Evolutionary conservation across 108 stramenopile genomes (phyloP).

Genomic region (Aureococcus anophagefferens): DNA sequence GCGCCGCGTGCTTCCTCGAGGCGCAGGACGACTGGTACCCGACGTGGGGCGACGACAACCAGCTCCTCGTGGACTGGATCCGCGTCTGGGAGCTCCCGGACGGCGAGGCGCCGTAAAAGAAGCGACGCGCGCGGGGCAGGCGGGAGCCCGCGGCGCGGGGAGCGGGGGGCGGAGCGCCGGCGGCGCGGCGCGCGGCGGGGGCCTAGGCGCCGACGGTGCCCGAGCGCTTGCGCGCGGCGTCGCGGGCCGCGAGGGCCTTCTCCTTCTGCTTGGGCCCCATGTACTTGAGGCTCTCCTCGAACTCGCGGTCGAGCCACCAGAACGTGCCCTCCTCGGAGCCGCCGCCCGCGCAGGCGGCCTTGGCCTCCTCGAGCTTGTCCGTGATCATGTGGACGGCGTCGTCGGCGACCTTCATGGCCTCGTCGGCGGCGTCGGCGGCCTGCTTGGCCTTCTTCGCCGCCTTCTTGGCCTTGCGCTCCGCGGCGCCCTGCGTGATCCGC

Average conservation of each 20-base stretch:
- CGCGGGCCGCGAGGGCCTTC: background rate
- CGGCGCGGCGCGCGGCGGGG: no score
- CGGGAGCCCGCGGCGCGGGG: no score
- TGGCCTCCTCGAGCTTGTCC: constrained; percentile 11
- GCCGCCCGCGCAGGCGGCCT: constrained; percentile 5
- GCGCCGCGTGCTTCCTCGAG: no score
- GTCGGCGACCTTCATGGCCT: constrained; percentile 7
- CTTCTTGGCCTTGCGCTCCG: constrained; percentile 16
- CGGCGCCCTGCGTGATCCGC: constrained; percentile 17
- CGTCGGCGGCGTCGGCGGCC: constrained; percentile 6
- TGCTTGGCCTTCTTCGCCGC: constrained; percentile 9
- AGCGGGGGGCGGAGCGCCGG: no score
- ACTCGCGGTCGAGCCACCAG: constrained; percentile 22
- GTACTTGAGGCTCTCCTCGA: constrained; percentile 23
- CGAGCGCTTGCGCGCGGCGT: no score
- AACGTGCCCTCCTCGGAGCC: constrained; percentile 19
- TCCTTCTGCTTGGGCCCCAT: constrained; percentile 8
- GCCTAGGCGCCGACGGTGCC: no score
- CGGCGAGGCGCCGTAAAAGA: no score
- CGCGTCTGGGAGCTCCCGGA: no score
- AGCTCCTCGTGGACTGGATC: no score
- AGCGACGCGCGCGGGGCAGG: no score
- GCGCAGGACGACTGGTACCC: no score
- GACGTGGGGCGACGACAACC: no score
- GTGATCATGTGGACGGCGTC: constrained; percentile 7